These are phyloP conservation scores for Vigna unguiculata DNA, from an alignment of 306 rosid species.

Conservation along the genomic window DNA sequence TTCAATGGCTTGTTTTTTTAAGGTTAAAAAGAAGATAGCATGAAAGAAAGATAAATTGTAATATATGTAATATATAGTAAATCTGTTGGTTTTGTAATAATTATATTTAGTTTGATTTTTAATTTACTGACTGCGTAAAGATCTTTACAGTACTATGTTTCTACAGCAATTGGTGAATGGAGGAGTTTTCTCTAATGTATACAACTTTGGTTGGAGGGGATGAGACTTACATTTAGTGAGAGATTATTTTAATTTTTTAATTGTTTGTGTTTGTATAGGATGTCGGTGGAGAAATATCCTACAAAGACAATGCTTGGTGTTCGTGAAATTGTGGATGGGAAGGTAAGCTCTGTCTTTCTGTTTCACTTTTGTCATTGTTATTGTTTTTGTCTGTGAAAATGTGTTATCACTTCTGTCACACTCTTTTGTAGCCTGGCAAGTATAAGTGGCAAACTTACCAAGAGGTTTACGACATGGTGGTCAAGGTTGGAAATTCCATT, in stretches of 20 bases:
- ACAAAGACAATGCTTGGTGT: constrained; percentile 78
- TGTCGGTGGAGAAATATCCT: constrained; percentile 72
- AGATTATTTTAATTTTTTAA: background rate
- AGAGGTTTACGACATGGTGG: constrained; percentile 67
- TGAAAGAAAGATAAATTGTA: too few species aligned
- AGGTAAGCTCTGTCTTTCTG: constrained; percentile 47
- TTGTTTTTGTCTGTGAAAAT: background rate
- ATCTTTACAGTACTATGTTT: background rate
- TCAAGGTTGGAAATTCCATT: constrained; percentile 73
- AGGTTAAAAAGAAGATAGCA: background rate
- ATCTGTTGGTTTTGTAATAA: background rate
- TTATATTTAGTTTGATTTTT: background rate
- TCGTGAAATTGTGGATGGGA: constrained; percentile 70
- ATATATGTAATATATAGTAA: background rate
- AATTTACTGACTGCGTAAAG: too few species aligned
- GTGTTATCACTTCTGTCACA: constrained; percentile 1
- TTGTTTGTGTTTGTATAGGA: constrained; percentile 48
- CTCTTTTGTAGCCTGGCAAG: constrained; percentile 68
- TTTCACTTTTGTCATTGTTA: background rate
- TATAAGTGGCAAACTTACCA: constrained; percentile 81
- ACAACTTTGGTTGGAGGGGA: background rate
- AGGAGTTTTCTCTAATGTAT: background rate
- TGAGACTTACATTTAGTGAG: background rate
- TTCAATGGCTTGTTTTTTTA: background rate
- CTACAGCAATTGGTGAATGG: background rate